Evolutionary conservation across 1,284 basidiomycete genomes (phyloP), one percentile per base, ranked within the genome.

Genomic region (Pseudozyma sp.): DNA sequence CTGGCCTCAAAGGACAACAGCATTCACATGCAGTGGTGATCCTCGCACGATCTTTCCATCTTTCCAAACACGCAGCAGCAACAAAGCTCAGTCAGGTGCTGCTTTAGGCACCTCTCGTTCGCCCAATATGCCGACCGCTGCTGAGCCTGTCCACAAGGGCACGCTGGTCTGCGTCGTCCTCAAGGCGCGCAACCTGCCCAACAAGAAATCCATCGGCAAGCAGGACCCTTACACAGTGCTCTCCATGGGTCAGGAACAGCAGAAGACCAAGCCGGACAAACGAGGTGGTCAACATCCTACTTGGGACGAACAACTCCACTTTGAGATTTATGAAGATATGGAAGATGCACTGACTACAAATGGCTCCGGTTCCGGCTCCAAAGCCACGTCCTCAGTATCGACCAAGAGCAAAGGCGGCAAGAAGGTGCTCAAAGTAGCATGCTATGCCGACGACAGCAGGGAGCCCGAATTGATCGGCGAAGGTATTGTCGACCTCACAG

Each of bases 241-340:
- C 43, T 87, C 88, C 7, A 88, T 95, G 64, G 92, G 92, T 80
- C 51, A 57, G 16, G 70, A 79, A 31, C 54, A 54, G 95, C 96
- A 35, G 92, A 92, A 85, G 90, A 84, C 83, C 14, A 73, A 73
- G 38, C 70, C 94, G 9, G 93, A 98, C 86, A 95, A 94, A 85
- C 92, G 94, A 42, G 96, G 97, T 56, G 97, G 97, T 5, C 96
- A 99, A 85, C 94, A 97, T 85, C 97, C 96, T 9, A 93, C 94
- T 85, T 99, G 97, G 96, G 97, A 99, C 85, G 94, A 97, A 82
- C 96, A 99, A 86, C 89, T 99, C 76, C 92, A 97, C 49, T 99
- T 99, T 86, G 91, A 92, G 36, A 88, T 99, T 66, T 90, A 89
- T 77, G 94, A 96, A 81, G 93, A 94, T 75, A 87, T 89, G 19